Conservation (phyloP, 192 early-diverging fungal species). For the Coemansia sp. region DNA sequence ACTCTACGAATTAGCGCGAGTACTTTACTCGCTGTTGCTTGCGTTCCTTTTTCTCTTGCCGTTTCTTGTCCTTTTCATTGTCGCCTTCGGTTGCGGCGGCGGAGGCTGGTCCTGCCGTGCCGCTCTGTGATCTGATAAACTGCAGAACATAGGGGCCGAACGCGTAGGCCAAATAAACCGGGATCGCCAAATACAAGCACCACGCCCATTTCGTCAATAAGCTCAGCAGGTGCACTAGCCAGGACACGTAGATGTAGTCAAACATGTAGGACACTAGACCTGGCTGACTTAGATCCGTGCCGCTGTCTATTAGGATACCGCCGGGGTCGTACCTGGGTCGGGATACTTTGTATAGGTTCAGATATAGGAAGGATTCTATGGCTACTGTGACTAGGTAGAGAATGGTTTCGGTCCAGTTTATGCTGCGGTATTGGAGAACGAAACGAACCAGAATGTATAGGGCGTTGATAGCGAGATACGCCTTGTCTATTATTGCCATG, state of each 20-base stretch:
- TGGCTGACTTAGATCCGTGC: constrained; percentile 54
- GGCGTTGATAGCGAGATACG: constrained; percentile 26
- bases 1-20: background rate
- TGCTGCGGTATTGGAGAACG: constrained; percentile 40
- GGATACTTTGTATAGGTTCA: constrained; percentile 23
- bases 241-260: constrained; percentile 84
- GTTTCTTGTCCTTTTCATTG: constrained; percentile 35
- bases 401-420: constrained; percentile 26
- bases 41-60: constrained; percentile 55
- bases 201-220: constrained; percentile 46
- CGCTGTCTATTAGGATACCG: constrained; percentile 53
- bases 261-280: constrained; percentile 74
- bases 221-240: constrained; percentile 67
- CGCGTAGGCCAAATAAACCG: constrained; percentile 30
- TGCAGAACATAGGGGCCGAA: constrained; percentile 40
- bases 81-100: constrained; percentile 12
- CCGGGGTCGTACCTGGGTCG: constrained; percentile 44
- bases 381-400: constrained; percentile 29
- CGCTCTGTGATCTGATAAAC: constrained; percentile 13
- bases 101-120: background rate
- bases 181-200: constrained; percentile 49
- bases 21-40: constrained; percentile 51
- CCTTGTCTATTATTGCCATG: constrained; percentile 29
- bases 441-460: constrained; percentile 37
- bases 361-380: constrained; percentile 21